These are phyloP conservation scores for Phialophora expanda DNA, from an alignment of 2,329 filamentous ascomycete genomes.

Conservation along the genomic window DNA sequence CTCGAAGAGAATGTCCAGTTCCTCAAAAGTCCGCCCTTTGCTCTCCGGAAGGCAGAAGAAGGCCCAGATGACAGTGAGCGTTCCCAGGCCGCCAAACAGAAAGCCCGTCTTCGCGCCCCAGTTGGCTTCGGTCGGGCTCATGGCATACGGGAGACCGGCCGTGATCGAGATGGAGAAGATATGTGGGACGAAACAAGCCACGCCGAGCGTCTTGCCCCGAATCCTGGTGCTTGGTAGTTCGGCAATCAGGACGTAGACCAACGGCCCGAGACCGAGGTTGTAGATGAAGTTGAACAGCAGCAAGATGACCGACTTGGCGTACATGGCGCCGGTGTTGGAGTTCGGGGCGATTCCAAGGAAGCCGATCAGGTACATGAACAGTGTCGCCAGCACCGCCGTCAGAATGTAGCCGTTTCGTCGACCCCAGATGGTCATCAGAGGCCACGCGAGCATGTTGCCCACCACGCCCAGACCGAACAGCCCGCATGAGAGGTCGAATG, in stretches of 20 bases:
- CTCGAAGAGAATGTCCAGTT: constrained; percentile 35
- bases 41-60: constrained; percentile 45
- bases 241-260: constrained; percentile 58
- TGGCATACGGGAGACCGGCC: constrained; percentile 43
- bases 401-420: constrained; percentile 51
- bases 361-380: constrained; percentile 42
- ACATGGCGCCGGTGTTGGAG: constrained; percentile 40
- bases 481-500: constrained; percentile 66
- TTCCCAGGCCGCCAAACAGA: constrained; percentile 46
- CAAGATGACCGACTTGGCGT: constrained; percentile 50
- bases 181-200: constrained; percentile 58
- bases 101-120: constrained; percentile 48
- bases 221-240: constrained; percentile 60
- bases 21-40: constrained; percentile 44
- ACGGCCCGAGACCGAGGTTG: constrained; percentile 58
- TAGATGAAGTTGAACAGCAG: constrained; percentile 61
- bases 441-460: neutral
- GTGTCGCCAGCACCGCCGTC: constrained; percentile 41
- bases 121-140: constrained; percentile 47
- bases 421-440: neutral
- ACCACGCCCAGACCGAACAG: constrained; percentile 26
- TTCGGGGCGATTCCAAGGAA: constrained; percentile 38
- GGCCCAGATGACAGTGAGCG: constrained; percentile 40
- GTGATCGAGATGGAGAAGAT: constrained; percentile 54
- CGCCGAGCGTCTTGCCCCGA: constrained; percentile 59